phyloP scores from a whole-genome alignment of 257 asterid genomes.

The Salvia splendens region DNA sequence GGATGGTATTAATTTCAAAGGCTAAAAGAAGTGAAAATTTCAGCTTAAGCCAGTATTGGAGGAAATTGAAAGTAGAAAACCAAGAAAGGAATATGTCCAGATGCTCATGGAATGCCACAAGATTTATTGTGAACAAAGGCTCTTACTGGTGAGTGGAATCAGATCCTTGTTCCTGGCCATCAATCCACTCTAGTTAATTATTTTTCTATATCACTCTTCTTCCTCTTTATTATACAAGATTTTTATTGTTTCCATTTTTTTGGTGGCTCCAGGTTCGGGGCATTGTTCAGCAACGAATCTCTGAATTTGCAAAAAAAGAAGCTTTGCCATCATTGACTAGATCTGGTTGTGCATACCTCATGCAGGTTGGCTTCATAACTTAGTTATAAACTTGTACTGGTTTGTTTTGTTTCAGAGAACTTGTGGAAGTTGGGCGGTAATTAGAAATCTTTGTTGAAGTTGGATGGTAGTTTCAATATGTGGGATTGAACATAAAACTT shows the following conservation, averaged over 20 bases:
- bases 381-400: conserved; percentile 3
- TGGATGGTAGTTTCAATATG: conserved; percentile 20
- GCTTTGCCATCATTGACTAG: conserved; percentile 85
- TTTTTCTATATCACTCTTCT: not conserved
- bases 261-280: conserved; percentile 65
- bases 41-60: conserved; percentile 95
- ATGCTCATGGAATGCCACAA: conserved; percentile 94
- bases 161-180: conserved; percentile 18
- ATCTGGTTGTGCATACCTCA: conserved; percentile 96
- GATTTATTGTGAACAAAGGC: conserved; percentile 95
- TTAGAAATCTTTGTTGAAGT: conserved; percentile 1
- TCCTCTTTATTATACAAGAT: not conserved
- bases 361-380: conserved; percentile 69
- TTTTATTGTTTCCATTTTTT: conserved; percentile 11
- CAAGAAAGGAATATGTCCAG: conserved; percentile 92
- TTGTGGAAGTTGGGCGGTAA: conserved; percentile 7
- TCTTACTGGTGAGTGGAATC: conserved; percentile 68
- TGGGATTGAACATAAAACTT: conserved; percentile 19
- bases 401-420: conserved; percentile 22
- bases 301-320: conserved; percentile 88
- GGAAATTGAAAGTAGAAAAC: conserved; percentile 91
- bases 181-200: conserved; percentile 22
- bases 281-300: conserved; percentile 86
- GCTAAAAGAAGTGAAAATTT: conserved; percentile 32
- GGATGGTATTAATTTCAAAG: conserved; percentile 8